phyloP scores from a whole-genome alignment of 1,284 basidiomycete genomes.

The Exobasidium rhododendri region DNA sequence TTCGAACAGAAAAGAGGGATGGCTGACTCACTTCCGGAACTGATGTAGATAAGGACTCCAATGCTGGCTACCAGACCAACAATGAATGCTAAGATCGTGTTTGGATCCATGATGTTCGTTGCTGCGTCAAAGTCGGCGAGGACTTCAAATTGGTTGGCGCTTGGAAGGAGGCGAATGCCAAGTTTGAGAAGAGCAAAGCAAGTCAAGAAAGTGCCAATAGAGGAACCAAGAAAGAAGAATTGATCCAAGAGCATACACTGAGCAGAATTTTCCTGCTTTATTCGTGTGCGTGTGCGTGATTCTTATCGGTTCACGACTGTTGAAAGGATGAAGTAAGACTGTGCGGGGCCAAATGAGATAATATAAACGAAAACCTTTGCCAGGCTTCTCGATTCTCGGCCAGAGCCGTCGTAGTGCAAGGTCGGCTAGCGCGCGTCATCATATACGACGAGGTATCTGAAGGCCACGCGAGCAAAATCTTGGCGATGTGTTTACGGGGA shows the following conservation, averaged over 20 bases:
- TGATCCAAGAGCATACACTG: constrained; percentile 6
- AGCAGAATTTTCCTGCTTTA: not conserved
- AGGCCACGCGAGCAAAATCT: too few species aligned
- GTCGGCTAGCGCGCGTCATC: too few species aligned
- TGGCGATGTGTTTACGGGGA: too few species aligned
- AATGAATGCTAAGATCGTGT: constrained; percentile 41
- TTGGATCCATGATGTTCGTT: constrained; percentile 45
- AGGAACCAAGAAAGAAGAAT: constrained; percentile 4
- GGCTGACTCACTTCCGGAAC: constrained; percentile 26
- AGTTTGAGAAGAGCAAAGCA: constrained; percentile 6
- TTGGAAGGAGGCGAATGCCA: not conserved
- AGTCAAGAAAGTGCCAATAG: not conserved
- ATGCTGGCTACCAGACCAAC: constrained; percentile 39
- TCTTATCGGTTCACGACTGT: not conserved
- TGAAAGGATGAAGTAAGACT: too few species aligned
- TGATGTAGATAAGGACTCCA: constrained; percentile 37
- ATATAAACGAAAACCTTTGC: not conserved
- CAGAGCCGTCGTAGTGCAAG: too few species aligned
- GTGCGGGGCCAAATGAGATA: too few species aligned
- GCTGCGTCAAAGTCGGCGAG: constrained; percentile 37
- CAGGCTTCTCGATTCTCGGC: too few species aligned
- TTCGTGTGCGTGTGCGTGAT: not conserved
- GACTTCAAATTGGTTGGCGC: not conserved
- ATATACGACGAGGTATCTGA: too few species aligned
- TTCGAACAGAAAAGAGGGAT: not conserved